phyloP scores from a whole-genome alignment of 805 yeast genomes.

The Candida broadrunensis region DNA sequence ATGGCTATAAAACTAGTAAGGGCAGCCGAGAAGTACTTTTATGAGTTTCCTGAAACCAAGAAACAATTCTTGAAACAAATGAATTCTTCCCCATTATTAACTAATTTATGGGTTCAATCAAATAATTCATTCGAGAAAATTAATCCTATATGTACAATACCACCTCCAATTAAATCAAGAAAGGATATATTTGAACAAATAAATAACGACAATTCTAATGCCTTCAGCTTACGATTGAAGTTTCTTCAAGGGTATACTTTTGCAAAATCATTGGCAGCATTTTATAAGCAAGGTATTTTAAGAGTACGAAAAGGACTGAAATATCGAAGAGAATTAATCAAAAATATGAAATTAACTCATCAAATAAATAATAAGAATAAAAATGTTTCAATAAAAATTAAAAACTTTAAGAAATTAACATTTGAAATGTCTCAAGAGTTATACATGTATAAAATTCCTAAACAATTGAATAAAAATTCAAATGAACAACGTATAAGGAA shows the following conservation, averaged over 20 bases:
- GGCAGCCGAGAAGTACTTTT: constrained; percentile 7
- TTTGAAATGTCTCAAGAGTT: constrained; percentile 31
- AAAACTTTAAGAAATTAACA: constrained; percentile 33
- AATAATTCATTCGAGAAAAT: constrained; percentile 9
- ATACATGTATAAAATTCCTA: constrained; percentile 37
- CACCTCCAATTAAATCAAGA: constrained; percentile 24
- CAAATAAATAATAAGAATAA: constrained; percentile 21
- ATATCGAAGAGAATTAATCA: constrained; percentile 26
- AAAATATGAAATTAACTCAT: constrained; percentile 28
- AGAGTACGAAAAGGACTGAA: constrained; percentile 27
- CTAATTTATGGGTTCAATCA: constrained; percentile 11
- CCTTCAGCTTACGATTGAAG: constrained; percentile 14
- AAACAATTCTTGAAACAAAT: constrained; percentile 7
- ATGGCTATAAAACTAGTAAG: background rate
- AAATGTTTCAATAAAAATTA: constrained; percentile 23
- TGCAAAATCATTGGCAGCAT: constrained; percentile 44
- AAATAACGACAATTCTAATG: constrained; percentile 13
- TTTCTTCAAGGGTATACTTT: constrained; percentile 40
- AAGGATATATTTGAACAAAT: constrained; percentile 23
- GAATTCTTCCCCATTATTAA: constrained; percentile 12
- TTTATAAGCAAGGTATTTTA: constrained; percentile 57
- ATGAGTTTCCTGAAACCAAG: constrained; percentile 10
- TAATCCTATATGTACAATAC: constrained; percentile 30
- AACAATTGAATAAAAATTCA: too few relatives aligned
- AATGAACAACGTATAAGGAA: too few relatives aligned